These are phyloP conservation scores for Rhizopogon vesiculosus DNA, from an alignment of 768 basidiomycete species.

Conservation along the genomic window DNA sequence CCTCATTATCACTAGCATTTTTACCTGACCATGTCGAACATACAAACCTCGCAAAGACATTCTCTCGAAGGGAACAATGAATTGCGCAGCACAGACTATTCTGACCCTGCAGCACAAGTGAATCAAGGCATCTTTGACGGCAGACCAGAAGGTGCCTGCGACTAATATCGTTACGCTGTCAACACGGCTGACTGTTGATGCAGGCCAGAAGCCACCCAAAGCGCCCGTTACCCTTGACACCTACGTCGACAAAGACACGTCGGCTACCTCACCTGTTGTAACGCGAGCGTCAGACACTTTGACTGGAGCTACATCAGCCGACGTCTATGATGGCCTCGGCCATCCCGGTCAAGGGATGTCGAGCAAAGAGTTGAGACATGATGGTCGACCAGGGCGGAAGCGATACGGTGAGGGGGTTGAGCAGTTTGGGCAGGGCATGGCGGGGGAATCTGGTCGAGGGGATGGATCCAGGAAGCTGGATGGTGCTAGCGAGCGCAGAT, in stretches of 20 bases:
- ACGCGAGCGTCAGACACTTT: constrained; percentile 18
- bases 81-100: constrained; percentile 12
- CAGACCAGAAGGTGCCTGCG: constrained; percentile 12
- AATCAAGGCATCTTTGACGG: constrained; percentile 18
- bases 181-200: too few species aligned
- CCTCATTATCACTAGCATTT: background rate
- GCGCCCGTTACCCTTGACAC: constrained; percentile 20
- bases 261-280: constrained; percentile 6
- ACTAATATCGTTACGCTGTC: background rate
- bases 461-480: constrained; percentile 2
- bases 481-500: constrained; percentile 5
- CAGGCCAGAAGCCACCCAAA: constrained; percentile 12
- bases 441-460: background rate
- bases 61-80: constrained; percentile 16
- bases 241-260: constrained; percentile 29
- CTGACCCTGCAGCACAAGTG: constrained; percentile 2
- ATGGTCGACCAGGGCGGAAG: constrained; percentile 27
- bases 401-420: constrained; percentile 14
- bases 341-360: constrained; percentile 28
- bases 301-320: constrained; percentile 29
- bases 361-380: constrained; percentile 30
- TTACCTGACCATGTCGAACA: constrained; percentile 2
- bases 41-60: constrained; percentile 12
- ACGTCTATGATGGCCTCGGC: constrained; percentile 26
- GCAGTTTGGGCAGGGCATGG: constrained; percentile 10